Evolutionary conservation across 2,329 filamentous ascomycete species (phyloP).

Genomic region (Penicillium palitans): DNA sequence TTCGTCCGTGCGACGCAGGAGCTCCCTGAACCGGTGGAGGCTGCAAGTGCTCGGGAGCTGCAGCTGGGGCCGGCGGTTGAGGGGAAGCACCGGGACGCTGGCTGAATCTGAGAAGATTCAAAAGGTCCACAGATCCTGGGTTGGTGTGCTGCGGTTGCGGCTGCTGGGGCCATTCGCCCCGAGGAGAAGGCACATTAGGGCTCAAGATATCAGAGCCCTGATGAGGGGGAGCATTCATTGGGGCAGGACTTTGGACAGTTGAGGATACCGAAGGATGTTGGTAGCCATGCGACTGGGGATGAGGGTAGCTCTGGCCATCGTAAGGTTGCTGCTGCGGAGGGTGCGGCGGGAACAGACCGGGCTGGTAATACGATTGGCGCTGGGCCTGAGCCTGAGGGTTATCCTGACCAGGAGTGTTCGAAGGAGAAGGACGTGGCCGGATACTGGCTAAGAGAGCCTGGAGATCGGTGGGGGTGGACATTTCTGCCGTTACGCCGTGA

Average conservation of each 20-base stretch:
- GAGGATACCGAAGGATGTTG: conserved; percentile 60
- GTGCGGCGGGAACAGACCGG: conserved; percentile 34
- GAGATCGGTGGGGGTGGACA: conserved; percentile 50
- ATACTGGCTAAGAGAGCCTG: conserved; percentile 50
- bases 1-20: conserved; percentile 34
- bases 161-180: conserved; percentile 45
- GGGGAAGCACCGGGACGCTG: conserved; percentile 41
- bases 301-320: conserved; percentile 35
- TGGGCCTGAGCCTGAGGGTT: conserved; percentile 22
- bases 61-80: conserved; percentile 32
- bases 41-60: conserved; percentile 28
- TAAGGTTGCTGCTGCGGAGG: conserved; percentile 32
- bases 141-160: conserved; percentile 41
- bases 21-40: conserved; percentile 32
- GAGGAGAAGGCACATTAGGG: conserved; percentile 51
- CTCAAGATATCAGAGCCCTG: conserved; percentile 61
- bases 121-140: conserved; percentile 56
- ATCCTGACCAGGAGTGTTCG: conserved; percentile 34
- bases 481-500: conserved; percentile 43
- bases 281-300: conserved; percentile 45
- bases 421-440: conserved; percentile 42
- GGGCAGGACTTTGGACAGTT: conserved; percentile 58
- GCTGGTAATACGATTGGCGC: conserved; percentile 30
- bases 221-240: conserved; percentile 55
- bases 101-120: conserved; percentile 67